These are phyloP conservation scores for Alternaria dauci DNA, from an alignment of 2,329 filamentous ascomycete genomes.

Conservation along the genomic window DNA sequence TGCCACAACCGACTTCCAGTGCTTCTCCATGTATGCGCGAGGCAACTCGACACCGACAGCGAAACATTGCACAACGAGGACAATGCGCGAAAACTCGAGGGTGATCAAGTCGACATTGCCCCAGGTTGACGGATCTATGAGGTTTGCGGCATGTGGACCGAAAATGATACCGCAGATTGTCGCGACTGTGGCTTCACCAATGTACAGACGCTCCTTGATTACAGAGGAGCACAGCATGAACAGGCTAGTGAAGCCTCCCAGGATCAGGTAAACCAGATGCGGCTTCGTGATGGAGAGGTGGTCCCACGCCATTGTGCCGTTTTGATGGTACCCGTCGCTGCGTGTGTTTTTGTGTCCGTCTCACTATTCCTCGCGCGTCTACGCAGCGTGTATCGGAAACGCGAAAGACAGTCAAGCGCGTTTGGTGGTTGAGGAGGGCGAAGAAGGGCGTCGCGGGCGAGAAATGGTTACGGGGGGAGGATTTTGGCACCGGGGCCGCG, in stretches of 20 bases:
- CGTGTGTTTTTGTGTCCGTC: conserved; percentile 1
- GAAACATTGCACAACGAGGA: conserved; percentile 91
- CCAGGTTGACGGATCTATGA: conserved; percentile 80
- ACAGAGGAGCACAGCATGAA: conserved; percentile 99
- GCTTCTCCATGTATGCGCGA: conserved; percentile 95
- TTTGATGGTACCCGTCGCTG: conserved; percentile 11
- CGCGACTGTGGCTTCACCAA: conserved; percentile 95
- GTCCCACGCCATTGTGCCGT: conserved; percentile 73
- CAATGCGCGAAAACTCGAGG: conserved; percentile 87
- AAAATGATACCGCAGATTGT: conserved; percentile 89
- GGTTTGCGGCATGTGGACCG: conserved; percentile 81
- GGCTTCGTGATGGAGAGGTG: conserved; percentile 88
- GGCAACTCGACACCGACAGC: conserved; percentile 90
- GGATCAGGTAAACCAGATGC: conserved; percentile 97
- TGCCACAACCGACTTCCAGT: conserved; percentile 92
- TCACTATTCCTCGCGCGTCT: conserved; percentile 13
- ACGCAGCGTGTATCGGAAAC: conserved; percentile 1
- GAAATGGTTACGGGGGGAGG: conserved; percentile 37
- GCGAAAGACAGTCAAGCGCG: conserved; percentile 1
- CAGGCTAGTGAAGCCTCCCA: conserved; percentile 94
- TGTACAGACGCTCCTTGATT: conserved; percentile 98
- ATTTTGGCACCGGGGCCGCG: conserved; percentile 31
- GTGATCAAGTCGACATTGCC: conserved; percentile 86
- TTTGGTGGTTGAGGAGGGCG: neutral
- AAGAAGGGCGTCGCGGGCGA: neutral